Evolutionary conservation across 345 rosid species (phyloP).

Genomic region (Eucalyptus tenuipes): DNA sequence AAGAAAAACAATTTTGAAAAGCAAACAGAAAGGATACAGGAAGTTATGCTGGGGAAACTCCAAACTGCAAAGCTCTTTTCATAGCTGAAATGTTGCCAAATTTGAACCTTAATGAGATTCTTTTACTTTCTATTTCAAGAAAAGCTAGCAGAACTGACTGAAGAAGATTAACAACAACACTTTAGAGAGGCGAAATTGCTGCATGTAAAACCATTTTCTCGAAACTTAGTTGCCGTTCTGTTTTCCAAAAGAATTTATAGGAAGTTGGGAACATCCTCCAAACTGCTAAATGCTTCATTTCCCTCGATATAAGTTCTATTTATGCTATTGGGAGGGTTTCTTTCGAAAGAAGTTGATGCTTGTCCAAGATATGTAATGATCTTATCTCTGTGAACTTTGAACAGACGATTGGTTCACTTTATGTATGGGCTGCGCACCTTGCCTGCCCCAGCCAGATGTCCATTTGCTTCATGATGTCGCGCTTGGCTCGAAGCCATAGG

Average conservation of each 20-base stretch:
- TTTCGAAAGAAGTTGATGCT: background rate
- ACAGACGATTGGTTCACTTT: conserved; percentile 61
- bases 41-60: too few species aligned
- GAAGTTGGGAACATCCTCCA: background rate
- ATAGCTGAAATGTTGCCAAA: background rate
- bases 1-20: too few species aligned
- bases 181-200: background rate
- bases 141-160: background rate
- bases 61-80: too few species aligned
- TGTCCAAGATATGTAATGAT: background rate
- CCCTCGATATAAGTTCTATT: background rate
- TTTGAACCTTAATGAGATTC: background rate
- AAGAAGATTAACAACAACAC: too few species aligned
- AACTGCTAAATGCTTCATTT: background rate
- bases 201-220: background rate
- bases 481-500: conserved; percentile 63
- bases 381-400: background rate
- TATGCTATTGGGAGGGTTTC: background rate
- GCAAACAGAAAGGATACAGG: too few species aligned
- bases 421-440: conserved; percentile 52
- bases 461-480: conserved; percentile 56
- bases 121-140: background rate
- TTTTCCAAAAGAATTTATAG: background rate
- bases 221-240: background rate
- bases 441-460: conserved; percentile 33